Base-by-base conservation (phyloP, 441 rosid species). In the Dalechampia spathulata region DNA sequence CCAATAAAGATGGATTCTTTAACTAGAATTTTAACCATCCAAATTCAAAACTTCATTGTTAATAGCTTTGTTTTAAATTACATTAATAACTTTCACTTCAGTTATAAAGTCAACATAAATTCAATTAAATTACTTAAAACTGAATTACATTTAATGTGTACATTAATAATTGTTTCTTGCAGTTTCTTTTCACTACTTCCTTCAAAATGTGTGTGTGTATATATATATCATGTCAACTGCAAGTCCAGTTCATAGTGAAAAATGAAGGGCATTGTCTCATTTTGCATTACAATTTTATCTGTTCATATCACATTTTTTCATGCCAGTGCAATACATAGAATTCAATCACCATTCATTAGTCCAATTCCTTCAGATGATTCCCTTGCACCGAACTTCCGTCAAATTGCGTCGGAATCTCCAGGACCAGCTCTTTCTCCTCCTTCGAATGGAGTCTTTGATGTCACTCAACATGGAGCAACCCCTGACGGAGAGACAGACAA, bases 401-500 rank as follows among this genome's bases (percentile, higher is more conserved):
- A 17, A 30, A 6, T n/a, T 19, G 56, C 32, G 16, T 7, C 32
- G 10, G 63, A 49, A 19, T 20, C 55, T 28, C 45, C 49, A 15
- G 36, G 5, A 3, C 6, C n/a, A 17, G 22, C 40, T 28, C 1
- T 22, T 4, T 14, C 58, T 15, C 34, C 30, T 15, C 34, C 30
- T 30, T 30, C 4, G 23, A 43, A 32, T 9, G 65, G 55, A 50
- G 17, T 62, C 46, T 76, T 76, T 6, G 65, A 70, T 49, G 77
- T 81, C 57, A 66, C 57, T 22, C 49, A 63, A 5, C 26, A 74
- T 21, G 82, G 83, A 45, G 83, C 82, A 9, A 55, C 39, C 11
- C 54, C 63, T 6, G 75, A 70, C 44, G 82, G 78, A 8, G 21
- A 30, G 37, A 72, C 67, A 1, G 78, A 78, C 12, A 60, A 63